These are phyloP conservation scores for Talaromyces sp. DNA, from an alignment of 2,329 filamentous ascomycete species.

Conservation along the genomic window DNA sequence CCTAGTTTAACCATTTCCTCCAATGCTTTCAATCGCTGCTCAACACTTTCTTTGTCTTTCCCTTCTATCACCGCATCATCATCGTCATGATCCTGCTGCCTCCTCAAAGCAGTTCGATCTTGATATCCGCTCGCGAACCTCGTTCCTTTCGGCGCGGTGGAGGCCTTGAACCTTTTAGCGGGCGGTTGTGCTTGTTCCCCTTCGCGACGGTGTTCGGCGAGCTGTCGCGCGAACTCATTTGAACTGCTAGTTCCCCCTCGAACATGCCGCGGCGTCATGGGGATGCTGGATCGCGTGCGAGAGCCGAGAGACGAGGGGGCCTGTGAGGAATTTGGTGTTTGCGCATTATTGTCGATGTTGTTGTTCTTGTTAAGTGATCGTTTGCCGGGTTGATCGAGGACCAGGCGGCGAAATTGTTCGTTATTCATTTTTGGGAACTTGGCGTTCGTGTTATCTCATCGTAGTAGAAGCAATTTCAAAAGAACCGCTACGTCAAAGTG, in stretches of 20 bases:
- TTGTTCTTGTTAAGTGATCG: background rate
- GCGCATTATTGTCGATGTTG: background rate
- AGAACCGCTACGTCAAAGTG: background rate
- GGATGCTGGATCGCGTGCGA: slow-evolving; percentile 73
- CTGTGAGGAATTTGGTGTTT: slow-evolving; percentile 6
- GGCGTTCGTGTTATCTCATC: background rate
- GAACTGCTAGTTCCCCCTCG: slow-evolving; percentile 34
- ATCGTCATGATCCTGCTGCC: slow-evolving; percentile 47
- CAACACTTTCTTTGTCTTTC: slow-evolving; percentile 51
- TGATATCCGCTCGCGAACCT: slow-evolving; percentile 76
- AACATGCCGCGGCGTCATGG: slow-evolving; percentile 87
- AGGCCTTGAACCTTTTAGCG: slow-evolving; percentile 70
- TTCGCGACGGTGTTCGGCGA: slow-evolving; percentile 67
- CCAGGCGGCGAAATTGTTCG: slow-evolving; percentile 81
- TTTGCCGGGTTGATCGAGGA: slow-evolving; percentile 52
- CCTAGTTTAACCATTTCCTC: slow-evolving; percentile 79
- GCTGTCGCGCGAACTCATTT: slow-evolving; percentile 75
- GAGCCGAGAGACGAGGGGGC: slow-evolving; percentile 55
- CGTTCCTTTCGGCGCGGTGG: slow-evolving; percentile 73
- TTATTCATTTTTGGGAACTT: slow-evolving; percentile 70
- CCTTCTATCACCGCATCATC: slow-evolving; percentile 48
- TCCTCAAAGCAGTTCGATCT: slow-evolving; percentile 69
- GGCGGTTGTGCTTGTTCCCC: slow-evolving; percentile 45
- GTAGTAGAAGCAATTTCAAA: background rate
- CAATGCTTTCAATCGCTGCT: slow-evolving; percentile 67